Evolutionary conservation across 441 rosid species (phyloP).

Genomic region (Flueggea neowawraea): DNA sequence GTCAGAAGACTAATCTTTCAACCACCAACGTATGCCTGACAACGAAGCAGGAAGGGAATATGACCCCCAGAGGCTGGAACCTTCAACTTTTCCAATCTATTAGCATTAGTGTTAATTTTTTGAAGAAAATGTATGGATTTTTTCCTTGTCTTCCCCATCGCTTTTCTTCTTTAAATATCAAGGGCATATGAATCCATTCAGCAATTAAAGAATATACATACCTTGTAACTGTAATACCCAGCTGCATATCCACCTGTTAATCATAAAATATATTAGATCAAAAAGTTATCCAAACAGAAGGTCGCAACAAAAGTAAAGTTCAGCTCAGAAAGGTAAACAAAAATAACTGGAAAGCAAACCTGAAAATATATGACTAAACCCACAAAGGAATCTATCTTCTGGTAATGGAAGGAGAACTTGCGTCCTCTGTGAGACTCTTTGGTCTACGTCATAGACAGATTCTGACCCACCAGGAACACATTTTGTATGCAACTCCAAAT

Average conservation of each 20-base stretch:
- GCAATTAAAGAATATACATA: conserved; percentile 16
- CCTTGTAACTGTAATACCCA: conserved; percentile 98
- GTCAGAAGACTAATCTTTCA: too few species aligned
- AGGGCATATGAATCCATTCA: background rate
- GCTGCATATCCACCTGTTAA: conserved; percentile 89
- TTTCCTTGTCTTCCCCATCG: too few species aligned
- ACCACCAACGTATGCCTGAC: too few species aligned
- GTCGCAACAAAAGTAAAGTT: background rate
- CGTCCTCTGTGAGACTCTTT: conserved; percentile 58
- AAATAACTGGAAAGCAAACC: conserved; percentile 35
- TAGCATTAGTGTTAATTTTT: too few species aligned
- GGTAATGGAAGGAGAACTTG: conserved; percentile 78
- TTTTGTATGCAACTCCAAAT: conserved; percentile 80
- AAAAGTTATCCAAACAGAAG: conserved; percentile 3
- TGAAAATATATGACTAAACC: conserved; percentile 88
- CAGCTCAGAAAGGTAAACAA: too few species aligned
- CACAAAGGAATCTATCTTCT: conserved; percentile 86
- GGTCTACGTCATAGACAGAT: conserved; percentile 77
- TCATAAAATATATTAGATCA: conserved; percentile 16
- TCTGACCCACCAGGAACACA: conserved; percentile 72
- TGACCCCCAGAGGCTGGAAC: too few species aligned
- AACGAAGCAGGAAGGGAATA: too few species aligned
- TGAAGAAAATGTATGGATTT: too few species aligned
- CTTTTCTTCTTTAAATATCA: too few species aligned
- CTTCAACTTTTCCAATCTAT: too few species aligned